Percentiles rank a stretch among this genome's conserved stretches.
phyloP scores from a whole-genome alignment of 352 stramenopile genomes.

The Pythium utonaiense region DNA sequence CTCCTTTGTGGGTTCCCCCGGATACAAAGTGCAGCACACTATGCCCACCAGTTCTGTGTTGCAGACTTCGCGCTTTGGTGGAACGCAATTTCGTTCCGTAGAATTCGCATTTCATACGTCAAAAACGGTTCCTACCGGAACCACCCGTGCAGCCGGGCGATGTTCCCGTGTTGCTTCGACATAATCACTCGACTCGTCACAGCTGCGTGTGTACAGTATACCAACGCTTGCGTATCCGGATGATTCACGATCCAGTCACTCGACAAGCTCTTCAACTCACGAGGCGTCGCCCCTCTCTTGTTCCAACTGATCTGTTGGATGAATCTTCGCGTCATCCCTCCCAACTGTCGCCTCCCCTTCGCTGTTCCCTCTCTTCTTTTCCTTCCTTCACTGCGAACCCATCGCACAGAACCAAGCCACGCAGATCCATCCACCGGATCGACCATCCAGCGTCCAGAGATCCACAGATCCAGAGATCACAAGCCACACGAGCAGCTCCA shows the following conservation, averaged over 20 bases:
- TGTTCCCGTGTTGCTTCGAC: not conserved
- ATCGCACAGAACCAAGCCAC: constrained; percentile 24
- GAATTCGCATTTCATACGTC: not conserved
- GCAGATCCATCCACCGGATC: not conserved
- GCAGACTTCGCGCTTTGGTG: no score
- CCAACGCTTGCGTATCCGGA: constrained; percentile 14
- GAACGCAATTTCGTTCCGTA: no score
- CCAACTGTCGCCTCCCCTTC: constrained; percentile 14
- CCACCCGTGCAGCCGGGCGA: no score
- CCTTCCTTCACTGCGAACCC: constrained; percentile 18
- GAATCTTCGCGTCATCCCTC: constrained; percentile 13
- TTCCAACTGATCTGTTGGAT: not conserved
- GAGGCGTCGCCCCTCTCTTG: constrained; percentile 6
- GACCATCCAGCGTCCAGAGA: not conserved
- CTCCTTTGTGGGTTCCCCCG: not conserved
- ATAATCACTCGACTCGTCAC: constrained; percentile 2
- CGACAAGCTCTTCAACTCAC: constrained; percentile 14
- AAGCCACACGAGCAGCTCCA: not conserved
- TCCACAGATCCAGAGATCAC: not conserved
- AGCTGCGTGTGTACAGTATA: not conserved
- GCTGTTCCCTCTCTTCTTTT: not conserved
- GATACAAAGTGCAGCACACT: not conserved
- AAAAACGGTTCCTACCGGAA: not conserved
- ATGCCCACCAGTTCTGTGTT: no score
- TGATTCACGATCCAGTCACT: constrained; percentile 20